phyloP scores from a whole-genome alignment of 2,329 filamentous ascomycete genomes.

The Didymella pinodella region DNA sequence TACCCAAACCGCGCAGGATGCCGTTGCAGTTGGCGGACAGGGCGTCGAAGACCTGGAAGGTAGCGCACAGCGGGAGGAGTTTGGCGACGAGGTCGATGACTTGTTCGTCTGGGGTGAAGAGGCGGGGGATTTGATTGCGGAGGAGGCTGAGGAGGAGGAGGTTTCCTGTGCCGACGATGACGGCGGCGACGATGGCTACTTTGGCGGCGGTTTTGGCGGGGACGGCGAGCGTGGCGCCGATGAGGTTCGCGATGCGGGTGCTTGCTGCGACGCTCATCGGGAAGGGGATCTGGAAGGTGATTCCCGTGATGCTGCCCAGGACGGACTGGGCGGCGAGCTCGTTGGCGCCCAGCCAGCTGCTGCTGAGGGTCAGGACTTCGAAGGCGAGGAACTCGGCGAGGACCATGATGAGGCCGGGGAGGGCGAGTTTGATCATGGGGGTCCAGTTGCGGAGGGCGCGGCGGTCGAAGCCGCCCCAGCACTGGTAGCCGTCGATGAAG shows the following conservation, averaged over 20 bases:
- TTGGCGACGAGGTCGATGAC: slow-evolving; percentile 70
- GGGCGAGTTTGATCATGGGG: slow-evolving; percentile 84
- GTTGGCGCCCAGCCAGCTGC: slow-evolving; percentile 79
- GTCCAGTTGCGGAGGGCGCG: slow-evolving; percentile 77
- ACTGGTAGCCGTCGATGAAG: slow-evolving; percentile 74
- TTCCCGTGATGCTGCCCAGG: slow-evolving; percentile 76
- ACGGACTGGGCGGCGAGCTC: slow-evolving; percentile 89
- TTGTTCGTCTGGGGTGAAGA: slow-evolving; percentile 75
- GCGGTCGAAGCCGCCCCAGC: slow-evolving; percentile 81
- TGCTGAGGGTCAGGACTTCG: slow-evolving; percentile 85
- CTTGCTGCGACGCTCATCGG: slow-evolving; percentile 87
- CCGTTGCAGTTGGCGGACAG: slow-evolving; percentile 82
- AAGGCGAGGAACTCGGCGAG: slow-evolving; percentile 94
- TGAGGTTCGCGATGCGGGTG: slow-evolving; percentile 89
- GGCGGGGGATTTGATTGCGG: slow-evolving; percentile 74
- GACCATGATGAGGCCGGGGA: slow-evolving; percentile 93
- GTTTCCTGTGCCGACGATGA: slow-evolving; percentile 81
- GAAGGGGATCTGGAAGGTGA: slow-evolving; percentile 92
- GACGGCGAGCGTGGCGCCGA: slow-evolving; percentile 82
- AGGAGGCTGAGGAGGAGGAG: slow-evolving; percentile 72
- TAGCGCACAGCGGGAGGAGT: slow-evolving; percentile 80
- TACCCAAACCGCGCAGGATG: slow-evolving; percentile 83
- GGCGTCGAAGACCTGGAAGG: slow-evolving; percentile 90
- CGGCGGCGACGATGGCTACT: slow-evolving; percentile 73
- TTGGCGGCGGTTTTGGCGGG: slow-evolving; percentile 82